phyloP scores from a whole-genome alignment of 768 basidiomycete genomes.

The Trametes villosa region DNA sequence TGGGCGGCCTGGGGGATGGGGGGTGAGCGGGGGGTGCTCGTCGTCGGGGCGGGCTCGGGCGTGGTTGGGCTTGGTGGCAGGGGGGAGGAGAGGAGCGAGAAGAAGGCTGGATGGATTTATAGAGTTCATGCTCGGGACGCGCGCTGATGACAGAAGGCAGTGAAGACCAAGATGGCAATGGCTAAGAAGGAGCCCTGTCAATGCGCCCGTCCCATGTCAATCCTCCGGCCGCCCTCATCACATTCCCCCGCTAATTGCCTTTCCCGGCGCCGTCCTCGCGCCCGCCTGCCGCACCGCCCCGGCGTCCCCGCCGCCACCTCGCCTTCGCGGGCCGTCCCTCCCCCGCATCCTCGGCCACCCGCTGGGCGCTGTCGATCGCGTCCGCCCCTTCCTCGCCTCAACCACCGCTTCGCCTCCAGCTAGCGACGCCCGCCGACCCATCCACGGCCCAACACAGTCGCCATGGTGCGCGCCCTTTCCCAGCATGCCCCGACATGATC shows the following conservation, averaged over 20 bases:
- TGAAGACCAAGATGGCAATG: conserved; percentile 18
- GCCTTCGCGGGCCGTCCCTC: conserved; percentile 10
- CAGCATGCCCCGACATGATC: neutral
- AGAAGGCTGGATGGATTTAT: conserved; percentile 20
- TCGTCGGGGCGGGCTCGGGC: conserved; percentile 3
- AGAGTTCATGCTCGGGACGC: conserved; percentile 23
- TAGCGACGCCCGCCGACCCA: neutral
- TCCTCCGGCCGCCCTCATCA: conserved; percentile 17
- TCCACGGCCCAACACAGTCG: conserved; percentile 14
- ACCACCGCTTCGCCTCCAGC: neutral
- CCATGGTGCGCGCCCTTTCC: conserved; percentile 29
- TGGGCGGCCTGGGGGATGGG: conserved; percentile 31
- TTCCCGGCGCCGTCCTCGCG: neutral
- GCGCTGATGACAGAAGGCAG: conserved; percentile 26
- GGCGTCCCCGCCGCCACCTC: conserved; percentile 7
- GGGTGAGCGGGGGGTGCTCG: conserved; percentile 17
- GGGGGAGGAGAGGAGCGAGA: conserved; percentile 20
- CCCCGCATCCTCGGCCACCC: neutral
- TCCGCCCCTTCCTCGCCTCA: conserved; percentile 1
- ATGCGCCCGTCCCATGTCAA: conserved; percentile 6
- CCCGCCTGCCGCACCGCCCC: neutral
- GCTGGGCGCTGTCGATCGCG: conserved; percentile 1
- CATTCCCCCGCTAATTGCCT: neutral
- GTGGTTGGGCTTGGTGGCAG: conserved; percentile 31
- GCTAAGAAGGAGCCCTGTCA: conserved; percentile 10